phyloP scores from a whole-genome alignment of 257 asterid species.

The Apocynum venetum region DNA sequence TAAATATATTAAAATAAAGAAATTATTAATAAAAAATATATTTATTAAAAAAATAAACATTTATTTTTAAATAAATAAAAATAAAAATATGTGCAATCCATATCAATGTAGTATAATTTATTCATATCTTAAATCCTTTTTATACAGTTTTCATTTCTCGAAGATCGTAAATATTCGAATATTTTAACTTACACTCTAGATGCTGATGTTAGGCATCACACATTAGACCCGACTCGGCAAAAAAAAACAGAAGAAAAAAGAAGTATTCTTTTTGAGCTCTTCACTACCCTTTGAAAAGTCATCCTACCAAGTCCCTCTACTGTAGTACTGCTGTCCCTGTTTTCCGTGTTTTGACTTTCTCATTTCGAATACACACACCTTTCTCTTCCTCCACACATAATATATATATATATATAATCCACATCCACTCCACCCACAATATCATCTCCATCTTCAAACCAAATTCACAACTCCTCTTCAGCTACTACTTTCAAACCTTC shows the following conservation, averaged over 20 bases:
- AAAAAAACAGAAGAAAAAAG: constrained; percentile 2
- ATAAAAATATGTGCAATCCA: too few relatives aligned
- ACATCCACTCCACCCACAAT: not conserved
- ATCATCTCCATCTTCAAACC: constrained; percentile 22
- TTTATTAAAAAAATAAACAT: too few relatives aligned
- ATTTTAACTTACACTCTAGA: not conserved
- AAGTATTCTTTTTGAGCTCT: constrained; percentile 15
- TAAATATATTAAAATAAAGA: too few relatives aligned
- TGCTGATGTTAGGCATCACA: not conserved
- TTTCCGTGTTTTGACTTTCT: constrained; percentile 55
- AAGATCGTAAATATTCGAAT: too few relatives aligned
- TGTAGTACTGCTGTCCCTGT: not conserved
- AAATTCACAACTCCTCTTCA: not conserved
- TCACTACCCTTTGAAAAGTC: constrained; percentile 7
- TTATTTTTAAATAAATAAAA: too few relatives aligned
- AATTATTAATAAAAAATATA: too few relatives aligned
- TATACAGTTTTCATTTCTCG: too few relatives aligned
- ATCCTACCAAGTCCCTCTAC: not conserved
- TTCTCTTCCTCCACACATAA: not conserved
- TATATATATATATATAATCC: constrained; percentile 9
- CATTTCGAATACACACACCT: constrained; percentile 13
- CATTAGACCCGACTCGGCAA: not conserved
- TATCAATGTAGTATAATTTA: too few relatives aligned
- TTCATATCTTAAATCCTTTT: too few relatives aligned
- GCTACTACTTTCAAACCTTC: constrained; percentile 1